Conservation (phyloP, 108 stramenopile species). For the Hondaea fermentalgiana region DNA sequence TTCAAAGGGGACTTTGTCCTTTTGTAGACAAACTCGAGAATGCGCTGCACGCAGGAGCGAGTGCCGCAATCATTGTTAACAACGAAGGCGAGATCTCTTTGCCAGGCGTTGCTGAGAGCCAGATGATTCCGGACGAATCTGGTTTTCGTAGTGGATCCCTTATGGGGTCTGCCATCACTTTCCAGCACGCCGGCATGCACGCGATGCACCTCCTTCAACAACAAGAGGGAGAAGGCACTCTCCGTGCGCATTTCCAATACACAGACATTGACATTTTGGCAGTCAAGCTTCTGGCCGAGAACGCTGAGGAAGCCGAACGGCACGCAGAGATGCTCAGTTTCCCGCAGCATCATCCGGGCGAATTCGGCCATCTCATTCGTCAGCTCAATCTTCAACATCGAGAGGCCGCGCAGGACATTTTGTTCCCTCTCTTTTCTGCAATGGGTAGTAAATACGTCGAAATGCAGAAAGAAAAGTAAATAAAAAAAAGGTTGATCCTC, state of each 20-base stretch:
- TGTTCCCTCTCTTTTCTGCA: neutral
- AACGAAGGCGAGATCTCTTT: neutral
- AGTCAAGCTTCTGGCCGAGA: neutral
- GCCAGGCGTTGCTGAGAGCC: neutral
- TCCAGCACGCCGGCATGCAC: neutral
- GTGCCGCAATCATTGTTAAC: neutral
- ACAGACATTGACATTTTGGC: neutral
- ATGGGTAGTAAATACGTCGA: neutral
- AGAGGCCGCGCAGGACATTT: neutral
- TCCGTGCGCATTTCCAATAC: neutral
- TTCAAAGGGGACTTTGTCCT: neutral
- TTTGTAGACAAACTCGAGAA: neutral
- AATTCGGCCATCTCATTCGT: neutral
- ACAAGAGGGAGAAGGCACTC: neutral
- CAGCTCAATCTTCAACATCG: neutral
- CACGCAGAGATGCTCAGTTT: neutral
- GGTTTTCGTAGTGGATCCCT: neutral
- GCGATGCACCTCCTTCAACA: neutral
- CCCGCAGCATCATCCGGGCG: neutral
- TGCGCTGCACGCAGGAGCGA: neutral
- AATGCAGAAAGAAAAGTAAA: neutral
- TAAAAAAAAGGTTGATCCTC: too few relatives aligned
- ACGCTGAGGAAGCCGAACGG: neutral
- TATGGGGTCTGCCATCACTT: neutral
- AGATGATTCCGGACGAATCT: neutral